phyloP scores from a whole-genome alignment of 208 protist genomes.

The Leishmania martiniquensis region DNA sequence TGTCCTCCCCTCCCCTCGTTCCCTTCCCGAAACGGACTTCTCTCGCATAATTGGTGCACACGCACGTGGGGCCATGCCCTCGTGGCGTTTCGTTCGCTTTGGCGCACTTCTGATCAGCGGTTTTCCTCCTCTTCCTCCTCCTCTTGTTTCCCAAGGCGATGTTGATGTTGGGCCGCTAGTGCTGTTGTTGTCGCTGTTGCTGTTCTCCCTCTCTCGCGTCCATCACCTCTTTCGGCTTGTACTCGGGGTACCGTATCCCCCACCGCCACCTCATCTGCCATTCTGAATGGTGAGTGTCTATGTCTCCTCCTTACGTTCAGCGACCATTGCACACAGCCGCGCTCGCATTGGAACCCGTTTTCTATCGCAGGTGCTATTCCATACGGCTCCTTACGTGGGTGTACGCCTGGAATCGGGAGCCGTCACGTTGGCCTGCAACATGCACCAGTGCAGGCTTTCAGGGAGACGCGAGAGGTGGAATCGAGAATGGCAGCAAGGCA shows the following conservation, averaged over 20 bases:
- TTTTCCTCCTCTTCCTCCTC: not conserved
- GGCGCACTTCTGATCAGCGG: not conserved
- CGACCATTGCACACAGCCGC: not conserved
- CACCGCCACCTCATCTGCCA: not conserved
- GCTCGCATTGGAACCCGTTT: not conserved
- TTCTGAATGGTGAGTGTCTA: not conserved
- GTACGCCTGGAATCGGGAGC: not conserved
- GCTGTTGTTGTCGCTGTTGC: constrained; percentile 3
- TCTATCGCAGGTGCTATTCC: not conserved
- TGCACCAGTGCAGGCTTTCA: not conserved
- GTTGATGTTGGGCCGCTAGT: not conserved
- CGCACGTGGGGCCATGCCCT: not conserved
- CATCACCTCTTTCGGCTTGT: not conserved
- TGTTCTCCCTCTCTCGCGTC: not conserved
- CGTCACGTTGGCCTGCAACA: not conserved
- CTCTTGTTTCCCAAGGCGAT: constrained; percentile 7
- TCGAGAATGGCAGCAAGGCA: not conserved
- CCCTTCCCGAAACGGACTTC: not conserved
- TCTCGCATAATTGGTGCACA: not conserved
- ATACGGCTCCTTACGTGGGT: not conserved
- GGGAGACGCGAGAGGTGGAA: not conserved
- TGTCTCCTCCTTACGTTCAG: not conserved
- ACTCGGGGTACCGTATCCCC: not conserved
- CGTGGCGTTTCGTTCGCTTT: not conserved
- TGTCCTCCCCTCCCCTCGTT: not conserved